Evolutionary conservation across 2,329 filamentous ascomycete species (phyloP).

Genomic region (Fusarium udum): DNA sequence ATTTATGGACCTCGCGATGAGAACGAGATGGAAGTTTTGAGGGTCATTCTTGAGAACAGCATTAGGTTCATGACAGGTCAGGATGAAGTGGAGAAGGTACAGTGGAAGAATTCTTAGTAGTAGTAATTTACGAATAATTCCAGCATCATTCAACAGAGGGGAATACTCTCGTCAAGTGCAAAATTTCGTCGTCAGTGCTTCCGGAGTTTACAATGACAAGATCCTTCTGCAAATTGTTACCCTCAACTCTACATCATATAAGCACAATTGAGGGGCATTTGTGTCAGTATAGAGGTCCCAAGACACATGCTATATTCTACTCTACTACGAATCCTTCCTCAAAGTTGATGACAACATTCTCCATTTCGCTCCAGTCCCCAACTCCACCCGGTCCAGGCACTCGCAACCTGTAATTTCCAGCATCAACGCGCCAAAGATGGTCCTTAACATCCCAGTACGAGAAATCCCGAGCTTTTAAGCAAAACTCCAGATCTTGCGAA

Average conservation of each 20-base stretch:
- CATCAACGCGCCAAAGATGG: neutral
- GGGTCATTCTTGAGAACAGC: neutral
- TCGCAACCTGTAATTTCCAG: neutral
- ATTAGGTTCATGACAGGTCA: neutral
- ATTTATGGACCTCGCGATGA: neutral
- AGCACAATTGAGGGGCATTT: too few relatives aligned
- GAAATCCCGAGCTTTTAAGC: neutral
- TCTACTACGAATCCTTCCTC: accelerated
- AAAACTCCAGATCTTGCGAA: neutral
- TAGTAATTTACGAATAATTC: too few relatives aligned
- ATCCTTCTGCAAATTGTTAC: too few relatives aligned
- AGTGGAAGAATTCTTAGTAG: too few relatives aligned
- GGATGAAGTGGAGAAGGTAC: neutral
- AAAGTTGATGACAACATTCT: neutral
- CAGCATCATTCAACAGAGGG: too few relatives aligned
- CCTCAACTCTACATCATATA: too few relatives aligned
- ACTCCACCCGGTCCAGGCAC: neutral
- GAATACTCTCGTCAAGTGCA: too few relatives aligned
- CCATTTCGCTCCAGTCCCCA: neutral
- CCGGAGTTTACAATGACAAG: too few relatives aligned
- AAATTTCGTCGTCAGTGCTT: too few relatives aligned
- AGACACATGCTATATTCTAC: too few relatives aligned
- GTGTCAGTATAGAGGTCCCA: too few relatives aligned
- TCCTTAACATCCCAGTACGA: neutral
- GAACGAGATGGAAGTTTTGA: neutral